phyloP scores from a whole-genome alignment of 768 basidiomycete genomes.

The Phanerodontia chrysosporium region DNA sequence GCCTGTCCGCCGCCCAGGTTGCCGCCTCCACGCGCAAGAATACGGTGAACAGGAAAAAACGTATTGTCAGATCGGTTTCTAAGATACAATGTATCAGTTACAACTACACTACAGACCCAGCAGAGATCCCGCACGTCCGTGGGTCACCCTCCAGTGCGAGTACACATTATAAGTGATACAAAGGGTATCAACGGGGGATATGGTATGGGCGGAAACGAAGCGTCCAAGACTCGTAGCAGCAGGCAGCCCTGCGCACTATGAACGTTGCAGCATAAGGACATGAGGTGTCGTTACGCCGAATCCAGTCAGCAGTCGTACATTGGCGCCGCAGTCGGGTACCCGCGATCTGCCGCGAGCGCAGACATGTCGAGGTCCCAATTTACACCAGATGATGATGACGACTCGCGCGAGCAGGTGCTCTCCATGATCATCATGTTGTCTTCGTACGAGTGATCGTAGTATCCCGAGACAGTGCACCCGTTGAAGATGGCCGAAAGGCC shows the following conservation, averaged over 20 bases:
- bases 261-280: not conserved
- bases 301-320: not conserved
- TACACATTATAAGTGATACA: slow-evolving; percentile 4
- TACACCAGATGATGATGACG: not conserved
- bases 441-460: not conserved
- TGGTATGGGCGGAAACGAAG: not conserved
- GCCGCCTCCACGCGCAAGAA: not conserved
- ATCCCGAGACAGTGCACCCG: not conserved
- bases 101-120: not conserved
- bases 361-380: not conserved
- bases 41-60: not conserved
- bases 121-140: not conserved
- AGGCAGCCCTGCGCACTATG: not conserved
- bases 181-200: not conserved
- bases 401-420: not conserved
- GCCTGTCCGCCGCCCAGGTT: not conserved
- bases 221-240: not conserved
- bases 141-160: not conserved
- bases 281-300: not conserved
- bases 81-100: not conserved
- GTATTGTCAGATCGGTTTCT: not conserved
- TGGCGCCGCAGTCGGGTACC: not conserved
- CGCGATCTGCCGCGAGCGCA: not conserved
- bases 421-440: not conserved
- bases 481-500: not conserved